phyloP scores from a whole-genome alignment of 2,329 filamentous ascomycete genomes.

The Trichocomaceae sp. region DNA sequence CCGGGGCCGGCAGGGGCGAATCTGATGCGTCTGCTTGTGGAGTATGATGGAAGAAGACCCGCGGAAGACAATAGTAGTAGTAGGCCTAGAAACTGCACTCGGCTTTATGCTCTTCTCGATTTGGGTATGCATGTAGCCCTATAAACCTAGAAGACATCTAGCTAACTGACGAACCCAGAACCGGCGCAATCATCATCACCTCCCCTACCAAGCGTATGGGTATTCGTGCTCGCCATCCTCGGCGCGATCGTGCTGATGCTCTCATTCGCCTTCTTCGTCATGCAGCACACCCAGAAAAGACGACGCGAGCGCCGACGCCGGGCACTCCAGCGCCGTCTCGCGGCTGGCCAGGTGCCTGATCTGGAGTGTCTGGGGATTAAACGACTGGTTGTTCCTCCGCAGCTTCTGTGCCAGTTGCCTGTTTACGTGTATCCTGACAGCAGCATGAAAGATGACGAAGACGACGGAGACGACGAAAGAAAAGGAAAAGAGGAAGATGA shows the following conservation, averaged over 20 bases:
- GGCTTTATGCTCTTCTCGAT: conserved; percentile 47
- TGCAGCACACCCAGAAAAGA: conserved; percentile 70
- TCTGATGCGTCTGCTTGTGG: conserved; percentile 64
- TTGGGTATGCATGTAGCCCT: conserved; percentile 46
- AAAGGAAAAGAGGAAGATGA: neutral
- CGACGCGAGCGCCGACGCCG: conserved; percentile 63
- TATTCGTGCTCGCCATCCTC: conserved; percentile 66
- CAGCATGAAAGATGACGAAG: too few relatives aligned
- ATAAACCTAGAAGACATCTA: neutral
- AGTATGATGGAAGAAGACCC: conserved; percentile 66
- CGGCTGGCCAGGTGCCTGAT: conserved; percentile 48
- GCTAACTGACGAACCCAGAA: conserved; percentile 19
- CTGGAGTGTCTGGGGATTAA: conserved; percentile 83
- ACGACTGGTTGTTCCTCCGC: conserved; percentile 66
- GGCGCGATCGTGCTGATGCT: conserved; percentile 73
- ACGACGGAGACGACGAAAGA: neutral
- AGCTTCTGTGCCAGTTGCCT: conserved; percentile 67
- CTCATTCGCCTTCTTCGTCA: conserved; percentile 58
- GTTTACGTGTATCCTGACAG: conserved; percentile 63
- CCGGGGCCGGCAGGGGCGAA: conserved; percentile 58
- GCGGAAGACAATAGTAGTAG: conserved; percentile 40
- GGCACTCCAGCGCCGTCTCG: conserved; percentile 62
- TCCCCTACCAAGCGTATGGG: conserved; percentile 71
- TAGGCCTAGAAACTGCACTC: conserved; percentile 17
- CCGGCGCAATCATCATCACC: conserved; percentile 21